Evolutionary conservation across 2,329 filamentous ascomycete species (phyloP).

Genomic region (Cordyceps javanica): DNA sequence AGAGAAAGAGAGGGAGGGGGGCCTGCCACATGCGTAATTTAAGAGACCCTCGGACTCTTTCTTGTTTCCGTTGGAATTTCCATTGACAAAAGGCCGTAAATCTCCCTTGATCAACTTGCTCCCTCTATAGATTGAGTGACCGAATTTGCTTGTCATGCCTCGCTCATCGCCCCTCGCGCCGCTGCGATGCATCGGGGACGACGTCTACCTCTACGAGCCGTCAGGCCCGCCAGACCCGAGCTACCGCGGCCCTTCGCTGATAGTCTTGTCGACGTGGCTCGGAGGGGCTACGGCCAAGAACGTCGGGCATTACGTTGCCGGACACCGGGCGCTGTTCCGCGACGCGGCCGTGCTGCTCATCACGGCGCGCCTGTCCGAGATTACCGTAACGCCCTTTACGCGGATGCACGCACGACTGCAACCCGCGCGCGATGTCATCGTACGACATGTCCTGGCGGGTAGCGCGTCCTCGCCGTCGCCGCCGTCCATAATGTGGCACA

Average conservation of each 20-base stretch:
- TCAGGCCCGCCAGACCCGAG: not conserved
- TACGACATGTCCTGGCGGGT: not conserved
- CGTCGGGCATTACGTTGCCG: conserved; percentile 4
- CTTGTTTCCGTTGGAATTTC: too few relatives aligned
- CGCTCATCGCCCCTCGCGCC: not conserved
- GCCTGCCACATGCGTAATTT: too few relatives aligned
- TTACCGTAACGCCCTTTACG: conserved; percentile 11
- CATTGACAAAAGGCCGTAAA: too few relatives aligned
- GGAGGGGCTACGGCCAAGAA: conserved; percentile 7
- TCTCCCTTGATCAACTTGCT: too few relatives aligned
- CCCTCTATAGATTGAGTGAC: too few relatives aligned
- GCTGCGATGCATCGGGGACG: conserved; percentile 5
- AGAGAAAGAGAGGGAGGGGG: too few relatives aligned
- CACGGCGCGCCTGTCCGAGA: conserved; percentile 10
- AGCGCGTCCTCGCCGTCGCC: not conserved
- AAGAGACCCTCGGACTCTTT: too few relatives aligned
- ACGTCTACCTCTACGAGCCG: conserved; percentile 10
- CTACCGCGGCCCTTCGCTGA: conserved; percentile 1
- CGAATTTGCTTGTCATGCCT: not conserved
- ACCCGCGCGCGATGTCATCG: conserved; percentile 7
- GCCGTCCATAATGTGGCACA: conserved; percentile 9
- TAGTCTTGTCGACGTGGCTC: conserved; percentile 11
- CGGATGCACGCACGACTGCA: conserved; percentile 9
- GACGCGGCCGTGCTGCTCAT: conserved; percentile 9
- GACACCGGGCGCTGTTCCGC: not conserved